Conservation (phyloP, 2,329 filamentous ascomycete species). For the Aspergillus brunneoviolaceus region DNA sequence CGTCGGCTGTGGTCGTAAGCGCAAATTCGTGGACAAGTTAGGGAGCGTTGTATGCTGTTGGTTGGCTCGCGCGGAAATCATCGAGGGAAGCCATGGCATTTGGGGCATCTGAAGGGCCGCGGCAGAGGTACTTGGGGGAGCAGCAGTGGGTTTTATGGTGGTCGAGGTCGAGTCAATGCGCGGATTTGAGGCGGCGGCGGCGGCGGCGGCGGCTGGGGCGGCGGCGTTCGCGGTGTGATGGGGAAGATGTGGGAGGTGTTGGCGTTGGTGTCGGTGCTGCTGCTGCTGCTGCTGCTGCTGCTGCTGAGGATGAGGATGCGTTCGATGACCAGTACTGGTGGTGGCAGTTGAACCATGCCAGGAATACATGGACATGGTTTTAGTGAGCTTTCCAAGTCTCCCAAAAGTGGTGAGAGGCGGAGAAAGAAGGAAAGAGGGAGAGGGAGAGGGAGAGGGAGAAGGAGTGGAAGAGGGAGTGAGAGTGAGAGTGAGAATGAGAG, state of each 20-base stretch:
- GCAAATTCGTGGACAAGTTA: slow-evolving; percentile 21
- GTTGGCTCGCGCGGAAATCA: slow-evolving; percentile 18
- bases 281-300: background rate
- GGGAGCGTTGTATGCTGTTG: slow-evolving; percentile 17
- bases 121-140: slow-evolving; percentile 1
- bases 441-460: too few species aligned
- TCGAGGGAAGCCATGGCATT: slow-evolving; percentile 28
- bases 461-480: background rate
- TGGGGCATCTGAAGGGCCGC: slow-evolving; percentile 24
- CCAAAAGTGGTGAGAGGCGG: background rate
- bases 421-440: background rate
- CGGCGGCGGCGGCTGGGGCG: slow-evolving; percentile 1
- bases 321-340: background rate
- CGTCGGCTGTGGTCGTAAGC: slow-evolving; percentile 17
- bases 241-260: background rate
- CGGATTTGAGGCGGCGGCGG: slow-evolving; percentile 8
- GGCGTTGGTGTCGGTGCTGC: background rate
- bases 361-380: slow-evolving; percentile 19
- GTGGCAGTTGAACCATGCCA: slow-evolving; percentile 16
- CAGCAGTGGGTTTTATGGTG: background rate
- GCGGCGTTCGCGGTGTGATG: slow-evolving; percentile 3
- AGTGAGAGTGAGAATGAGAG: background rate
- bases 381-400: too few species aligned
- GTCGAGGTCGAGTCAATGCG: slow-evolving; percentile 14
- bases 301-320: background rate